phyloP scores from a whole-genome alignment of 176 grass and related monocot genomes.

The sorghum (Sorghum bicolor) region DNA sequence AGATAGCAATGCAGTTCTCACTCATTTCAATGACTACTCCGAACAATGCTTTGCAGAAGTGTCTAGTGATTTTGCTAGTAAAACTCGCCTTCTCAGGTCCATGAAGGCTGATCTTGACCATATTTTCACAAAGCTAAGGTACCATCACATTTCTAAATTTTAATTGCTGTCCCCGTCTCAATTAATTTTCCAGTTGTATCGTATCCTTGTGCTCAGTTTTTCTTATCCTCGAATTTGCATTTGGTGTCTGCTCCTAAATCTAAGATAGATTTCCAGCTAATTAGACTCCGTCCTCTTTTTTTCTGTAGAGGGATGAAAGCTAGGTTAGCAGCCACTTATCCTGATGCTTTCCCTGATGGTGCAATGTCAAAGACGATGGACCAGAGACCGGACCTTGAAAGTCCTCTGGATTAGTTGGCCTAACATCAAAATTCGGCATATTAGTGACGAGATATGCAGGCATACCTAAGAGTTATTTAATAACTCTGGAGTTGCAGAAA shows the following conservation, averaged over 20 bases:
- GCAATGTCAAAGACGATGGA: constrained; percentile 47
- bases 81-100: constrained; percentile 68
- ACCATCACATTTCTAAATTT: background rate
- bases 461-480: background rate
- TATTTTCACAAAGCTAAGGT: constrained; percentile 79
- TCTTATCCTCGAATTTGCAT: background rate
- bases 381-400: constrained; percentile 90
- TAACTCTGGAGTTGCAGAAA: background rate
- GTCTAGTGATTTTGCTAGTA: constrained; percentile 73
- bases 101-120: constrained; percentile 91
- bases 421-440: background rate
- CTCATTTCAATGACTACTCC: constrained; percentile 90
- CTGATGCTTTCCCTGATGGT: constrained; percentile 79
- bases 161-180: background rate
- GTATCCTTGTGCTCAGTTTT: background rate
- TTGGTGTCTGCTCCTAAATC: background rate
- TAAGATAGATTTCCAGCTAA: background rate
- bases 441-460: background rate
- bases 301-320: constrained; percentile 70
- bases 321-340: constrained; percentile 75
- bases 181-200: background rate
- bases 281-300: background rate
- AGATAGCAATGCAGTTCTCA: constrained; percentile 84
- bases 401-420: constrained; percentile 34
- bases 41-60: constrained; percentile 76